Conservation (phyloP, 2,329 filamentous ascomycete genomes). For the Aureobasidium pullulans region DNA sequence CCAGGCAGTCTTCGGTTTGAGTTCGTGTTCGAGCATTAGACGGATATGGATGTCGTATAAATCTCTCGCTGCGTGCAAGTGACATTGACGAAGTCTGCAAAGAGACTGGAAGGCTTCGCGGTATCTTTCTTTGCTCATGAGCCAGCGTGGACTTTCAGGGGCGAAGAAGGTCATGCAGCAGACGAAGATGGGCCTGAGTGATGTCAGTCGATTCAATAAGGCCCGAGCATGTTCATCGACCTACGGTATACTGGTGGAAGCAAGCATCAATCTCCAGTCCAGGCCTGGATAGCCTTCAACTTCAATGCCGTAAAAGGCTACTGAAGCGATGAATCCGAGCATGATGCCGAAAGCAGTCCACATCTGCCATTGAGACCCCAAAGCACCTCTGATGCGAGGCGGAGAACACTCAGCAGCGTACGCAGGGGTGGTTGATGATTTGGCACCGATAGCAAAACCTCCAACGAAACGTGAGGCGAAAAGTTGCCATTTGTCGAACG, state of each 20-base stretch:
- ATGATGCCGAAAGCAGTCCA: slow-evolving; percentile 43
- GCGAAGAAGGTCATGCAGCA: slow-evolving; percentile 32
- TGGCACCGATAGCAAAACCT: slow-evolving; percentile 36
- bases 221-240: not conserved
- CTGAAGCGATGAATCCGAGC: slow-evolving; percentile 34
- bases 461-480: slow-evolving; percentile 17
- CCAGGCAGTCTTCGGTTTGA: slow-evolving; percentile 14
- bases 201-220: not conserved
- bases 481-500: slow-evolving; percentile 16
- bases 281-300: slow-evolving; percentile 37
- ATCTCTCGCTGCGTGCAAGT: slow-evolving; percentile 34
- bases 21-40: slow-evolving; percentile 15
- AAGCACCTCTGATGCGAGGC: slow-evolving; percentile 32
- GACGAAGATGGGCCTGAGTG: slow-evolving; percentile 21
- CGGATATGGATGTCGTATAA: slow-evolving; percentile 28
- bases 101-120: slow-evolving; percentile 31
- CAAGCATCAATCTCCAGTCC: slow-evolving; percentile 47
- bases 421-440: slow-evolving; percentile 39
- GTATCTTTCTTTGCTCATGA: slow-evolving; percentile 33
- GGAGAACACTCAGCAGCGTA: slow-evolving; percentile 34
- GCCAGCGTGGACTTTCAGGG: slow-evolving; percentile 36
- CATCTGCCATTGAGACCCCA: slow-evolving; percentile 42
- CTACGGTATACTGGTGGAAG: slow-evolving; percentile 48
- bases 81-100: slow-evolving; percentile 26
- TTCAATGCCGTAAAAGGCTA: slow-evolving; percentile 37